Evolutionary conservation across 2,329 filamentous ascomycete genomes (phyloP), one percentile per base, ranked within the genome.

Genomic region (Neonectria magnoliae): DNA sequence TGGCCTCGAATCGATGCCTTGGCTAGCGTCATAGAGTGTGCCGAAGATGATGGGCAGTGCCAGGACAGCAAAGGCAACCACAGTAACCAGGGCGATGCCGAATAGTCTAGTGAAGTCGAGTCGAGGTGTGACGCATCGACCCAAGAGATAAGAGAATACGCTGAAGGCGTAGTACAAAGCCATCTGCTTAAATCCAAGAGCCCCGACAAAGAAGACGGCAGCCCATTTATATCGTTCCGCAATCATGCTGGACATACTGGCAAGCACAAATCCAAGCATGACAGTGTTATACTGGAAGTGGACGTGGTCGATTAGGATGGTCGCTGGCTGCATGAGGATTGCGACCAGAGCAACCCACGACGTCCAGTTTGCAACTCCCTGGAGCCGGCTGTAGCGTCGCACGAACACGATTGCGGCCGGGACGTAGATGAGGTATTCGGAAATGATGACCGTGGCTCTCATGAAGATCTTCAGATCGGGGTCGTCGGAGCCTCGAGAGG

Each of bases 161-260:
- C 91, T 90, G 14, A 97, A 94, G 3, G 97, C 94, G 79, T 98
- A 99, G 82, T 98, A 99, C 16, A 99, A 85, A 1, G 95, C 95
- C 97, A 99, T 99, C 79, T 99, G 96, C 83, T 99, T 99, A 85
- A 98, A 99, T 6, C 93, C 93, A n/a, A 99, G 84, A 3, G 95
- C 93, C 16, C 88, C 89, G 7, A 99, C 96, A 73, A 99, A 99
- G 82, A 97, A 97, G 64, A 97, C 88, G 67, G 93, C 94, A 27
- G 93, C 89, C 94, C 95, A 98, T 66, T 97, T 87, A 73, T 91
- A 91, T 53, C 94, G 88, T 4, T 93, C 93, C 3, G 94, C 93
- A 55, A 97, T 80, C 81, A 98, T 91, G 77, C 92, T 96, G 45
- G 95, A 96, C 82, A 98, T 89, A 73, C 91, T 93, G 1, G 93